These are phyloP conservation scores for Nicotiana obtusifolia DNA, from an alignment of 257 asterid genomes.

Conservation along the genomic window DNA sequence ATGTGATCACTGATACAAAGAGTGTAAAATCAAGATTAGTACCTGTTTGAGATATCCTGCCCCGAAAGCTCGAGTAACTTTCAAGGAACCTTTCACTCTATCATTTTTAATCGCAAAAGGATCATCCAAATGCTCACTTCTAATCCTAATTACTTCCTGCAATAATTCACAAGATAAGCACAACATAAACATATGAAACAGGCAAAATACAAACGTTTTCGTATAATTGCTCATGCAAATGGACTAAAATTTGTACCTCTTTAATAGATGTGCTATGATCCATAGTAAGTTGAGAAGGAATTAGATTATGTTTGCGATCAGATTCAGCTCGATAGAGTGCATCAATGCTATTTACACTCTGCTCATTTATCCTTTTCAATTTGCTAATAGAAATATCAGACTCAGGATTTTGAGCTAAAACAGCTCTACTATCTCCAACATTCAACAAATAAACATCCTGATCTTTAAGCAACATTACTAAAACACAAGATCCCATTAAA, in stretches of 20 bases:
- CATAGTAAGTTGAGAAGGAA: constrained; percentile 67
- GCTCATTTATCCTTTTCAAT: constrained; percentile 23
- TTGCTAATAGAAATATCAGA: constrained; percentile 32
- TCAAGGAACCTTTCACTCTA: constrained; percentile 85
- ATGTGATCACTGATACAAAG: neutral
- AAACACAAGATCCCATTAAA: constrained; percentile 96
- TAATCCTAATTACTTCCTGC: constrained; percentile 76
- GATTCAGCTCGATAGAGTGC: constrained; percentile 54
- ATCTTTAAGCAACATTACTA: constrained; percentile 90
- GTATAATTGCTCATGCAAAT: neutral
- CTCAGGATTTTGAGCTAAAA: constrained; percentile 53
- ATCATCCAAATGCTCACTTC: constrained; percentile 71
- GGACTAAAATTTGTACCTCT: constrained; percentile 43
- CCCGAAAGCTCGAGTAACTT: constrained; percentile 95
- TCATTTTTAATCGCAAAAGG: constrained; percentile 56
- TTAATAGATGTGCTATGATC: constrained; percentile 78
- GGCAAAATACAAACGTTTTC: neutral
- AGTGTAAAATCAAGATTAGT: neutral
- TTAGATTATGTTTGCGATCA: constrained; percentile 41
- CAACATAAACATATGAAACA: neutral
- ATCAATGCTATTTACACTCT: constrained; percentile 26
- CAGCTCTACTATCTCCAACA: constrained; percentile 91
- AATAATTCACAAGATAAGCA: constrained; percentile 11
- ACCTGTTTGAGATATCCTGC: constrained; percentile 95
- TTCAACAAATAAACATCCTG: constrained; percentile 87